phyloP scores from a whole-genome alignment of 2,329 filamentous ascomycete genomes.

The Macrophomina tecta region DNA sequence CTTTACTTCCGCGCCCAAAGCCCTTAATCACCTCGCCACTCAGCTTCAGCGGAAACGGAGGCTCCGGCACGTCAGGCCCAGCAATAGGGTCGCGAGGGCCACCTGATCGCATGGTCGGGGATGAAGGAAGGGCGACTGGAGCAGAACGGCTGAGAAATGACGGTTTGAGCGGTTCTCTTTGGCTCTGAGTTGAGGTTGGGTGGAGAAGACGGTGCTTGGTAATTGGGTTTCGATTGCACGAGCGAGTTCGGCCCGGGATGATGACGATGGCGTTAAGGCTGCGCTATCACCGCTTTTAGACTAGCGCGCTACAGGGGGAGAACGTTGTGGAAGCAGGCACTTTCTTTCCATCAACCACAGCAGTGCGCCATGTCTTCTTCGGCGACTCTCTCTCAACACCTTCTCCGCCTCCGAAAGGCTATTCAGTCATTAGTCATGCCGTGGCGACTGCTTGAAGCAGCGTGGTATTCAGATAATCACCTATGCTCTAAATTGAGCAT shows the following conservation, averaged over 20 bases:
- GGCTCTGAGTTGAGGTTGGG: not conserved
- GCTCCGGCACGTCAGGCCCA: constrained; percentile 76
- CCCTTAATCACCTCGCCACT: constrained; percentile 88
- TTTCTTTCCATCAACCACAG: not conserved
- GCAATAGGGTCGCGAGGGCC: constrained; percentile 71
- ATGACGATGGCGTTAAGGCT: constrained; percentile 11
- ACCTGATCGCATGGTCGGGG: constrained; percentile 42
- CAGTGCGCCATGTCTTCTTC: no score
- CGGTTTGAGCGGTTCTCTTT: not conserved
- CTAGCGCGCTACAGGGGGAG: not conserved
- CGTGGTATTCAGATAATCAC: no score
- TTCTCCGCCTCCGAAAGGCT: no score
- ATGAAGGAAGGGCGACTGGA: not conserved
- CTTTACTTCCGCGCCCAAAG: constrained; percentile 91
- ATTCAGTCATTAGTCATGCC: no score
- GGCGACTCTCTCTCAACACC: no score
- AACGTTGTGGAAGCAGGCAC: constrained; percentile 7
- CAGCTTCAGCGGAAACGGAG: constrained; percentile 83
- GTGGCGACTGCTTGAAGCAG: no score
- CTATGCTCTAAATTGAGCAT: no score
- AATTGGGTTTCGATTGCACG: constrained; percentile 7
- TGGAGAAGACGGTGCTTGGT: constrained; percentile 12
- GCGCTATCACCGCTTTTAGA: not conserved
- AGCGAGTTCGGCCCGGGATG: constrained; percentile 15
- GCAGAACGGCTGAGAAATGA: not conserved